phyloP scores from a whole-genome alignment of 768 basidiomycete genomes.

The Suillus weaverae region DNA sequence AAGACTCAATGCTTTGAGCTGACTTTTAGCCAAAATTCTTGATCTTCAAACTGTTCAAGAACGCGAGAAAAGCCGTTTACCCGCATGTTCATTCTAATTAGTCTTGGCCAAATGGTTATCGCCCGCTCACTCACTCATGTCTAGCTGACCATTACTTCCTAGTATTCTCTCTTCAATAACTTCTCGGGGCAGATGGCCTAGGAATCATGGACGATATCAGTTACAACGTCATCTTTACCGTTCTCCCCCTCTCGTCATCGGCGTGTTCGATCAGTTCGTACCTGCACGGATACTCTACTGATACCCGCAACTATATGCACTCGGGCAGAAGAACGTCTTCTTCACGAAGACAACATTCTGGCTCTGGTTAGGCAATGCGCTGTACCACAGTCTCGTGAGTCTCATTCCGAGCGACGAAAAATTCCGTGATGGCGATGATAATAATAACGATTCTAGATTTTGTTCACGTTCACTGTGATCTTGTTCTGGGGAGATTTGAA shows the following conservation, averaged over 20 bases:
- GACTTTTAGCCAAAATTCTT: too few species aligned
- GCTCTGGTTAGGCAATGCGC: slow-evolving; percentile 86
- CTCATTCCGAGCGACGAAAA: background rate
- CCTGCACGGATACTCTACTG: slow-evolving; percentile 94
- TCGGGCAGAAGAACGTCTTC: slow-evolving; percentile 95
- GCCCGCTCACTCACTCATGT: background rate
- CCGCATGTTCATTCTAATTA: too few species aligned
- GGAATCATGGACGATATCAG: slow-evolving; percentile 98
- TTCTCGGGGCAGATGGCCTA: slow-evolving; percentile 98
- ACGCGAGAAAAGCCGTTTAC: too few species aligned
- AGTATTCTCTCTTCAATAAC: slow-evolving; percentile 99
- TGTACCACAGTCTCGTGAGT: slow-evolving; percentile 81
- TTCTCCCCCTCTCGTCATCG: slow-evolving; percentile 97
- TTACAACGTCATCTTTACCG: slow-evolving; percentile 95
- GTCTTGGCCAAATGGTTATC: too few species aligned
- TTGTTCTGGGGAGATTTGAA: too few species aligned
- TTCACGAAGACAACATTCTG: slow-evolving; percentile 90
- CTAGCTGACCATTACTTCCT: slow-evolving; percentile 6
- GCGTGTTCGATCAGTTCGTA: slow-evolving; percentile 98
- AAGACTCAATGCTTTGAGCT: too few species aligned
- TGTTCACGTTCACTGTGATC: too few species aligned
- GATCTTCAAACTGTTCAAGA: too few species aligned
- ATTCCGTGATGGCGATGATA: background rate
- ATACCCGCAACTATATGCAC: slow-evolving; percentile 93
- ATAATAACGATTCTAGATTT: slow-evolving; percentile 27